Evolutionary conservation across 176 grass and related monocot genomes (phyloP).

Genomic region (Melocanna baccifera): DNA sequence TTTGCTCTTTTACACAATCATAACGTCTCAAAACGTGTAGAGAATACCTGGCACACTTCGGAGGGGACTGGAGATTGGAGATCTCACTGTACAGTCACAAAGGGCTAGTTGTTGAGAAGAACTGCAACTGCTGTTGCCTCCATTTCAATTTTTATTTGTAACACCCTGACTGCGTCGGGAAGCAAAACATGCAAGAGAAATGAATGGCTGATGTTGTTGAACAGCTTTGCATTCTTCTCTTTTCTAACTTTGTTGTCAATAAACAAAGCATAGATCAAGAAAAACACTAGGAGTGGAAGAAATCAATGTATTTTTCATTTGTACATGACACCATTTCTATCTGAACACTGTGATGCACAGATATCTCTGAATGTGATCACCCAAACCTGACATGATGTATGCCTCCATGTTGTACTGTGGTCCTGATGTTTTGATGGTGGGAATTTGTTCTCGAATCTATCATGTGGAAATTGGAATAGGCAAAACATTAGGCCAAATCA

Average conservation of each 20-base stretch:
- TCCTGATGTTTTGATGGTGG: not conserved
- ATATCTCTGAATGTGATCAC: not conserved
- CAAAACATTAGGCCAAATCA: not conserved
- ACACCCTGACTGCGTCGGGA: not conserved
- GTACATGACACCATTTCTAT: not conserved
- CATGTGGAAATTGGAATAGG: not conserved
- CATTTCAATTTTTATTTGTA: not conserved
- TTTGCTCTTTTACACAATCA: constrained; percentile 10
- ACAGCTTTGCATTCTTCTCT: not conserved
- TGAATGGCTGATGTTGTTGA: constrained; percentile 20
- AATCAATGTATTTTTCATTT: constrained; percentile 19
- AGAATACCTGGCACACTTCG: not conserved
- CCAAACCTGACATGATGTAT: not conserved
- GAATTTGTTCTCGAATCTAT: not conserved
- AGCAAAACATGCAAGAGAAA: not conserved
- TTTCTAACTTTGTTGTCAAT: not conserved
- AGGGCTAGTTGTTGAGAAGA: not conserved
- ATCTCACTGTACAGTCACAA: constrained; percentile 31
- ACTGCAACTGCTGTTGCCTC: not conserved
- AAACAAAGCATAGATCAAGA: not conserved
- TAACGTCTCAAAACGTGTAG: constrained; percentile 23
- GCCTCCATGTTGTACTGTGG: not conserved
- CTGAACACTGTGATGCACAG: not conserved
- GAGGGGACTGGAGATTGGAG: not conserved
- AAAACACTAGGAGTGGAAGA: not conserved